These are phyloP conservation scores for Durio zibethinus DNA, from an alignment of 345 rosid species.

Conservation along the genomic window DNA sequence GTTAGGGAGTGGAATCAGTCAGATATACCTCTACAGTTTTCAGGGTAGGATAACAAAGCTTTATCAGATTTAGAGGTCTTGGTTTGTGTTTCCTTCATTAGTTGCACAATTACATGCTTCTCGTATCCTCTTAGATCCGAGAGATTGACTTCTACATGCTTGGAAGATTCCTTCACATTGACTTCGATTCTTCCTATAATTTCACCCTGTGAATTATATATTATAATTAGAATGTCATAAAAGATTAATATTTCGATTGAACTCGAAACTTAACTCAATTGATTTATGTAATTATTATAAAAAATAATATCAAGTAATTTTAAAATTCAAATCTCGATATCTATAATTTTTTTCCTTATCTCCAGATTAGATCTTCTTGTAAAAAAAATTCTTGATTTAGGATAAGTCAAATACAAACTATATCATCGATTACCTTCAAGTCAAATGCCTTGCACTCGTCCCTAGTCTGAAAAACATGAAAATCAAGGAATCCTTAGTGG, in stretches of 20 bases:
- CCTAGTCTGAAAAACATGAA: constrained; percentile 32
- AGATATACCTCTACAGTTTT: constrained; percentile 25
- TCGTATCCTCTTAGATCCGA: constrained; percentile 58
- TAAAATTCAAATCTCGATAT: too few relatives aligned
- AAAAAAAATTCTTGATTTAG: background rate
- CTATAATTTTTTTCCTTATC: too few relatives aligned
- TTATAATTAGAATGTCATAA: background rate
- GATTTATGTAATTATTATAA: too few relatives aligned
- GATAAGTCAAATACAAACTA: background rate
- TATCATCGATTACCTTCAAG: constrained; percentile 37
- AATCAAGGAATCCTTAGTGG: background rate
- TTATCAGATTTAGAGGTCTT: constrained; percentile 17
- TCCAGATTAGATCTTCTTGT: too few relatives aligned
- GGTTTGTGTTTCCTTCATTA: constrained; percentile 45
- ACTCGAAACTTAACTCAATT: too few relatives aligned
- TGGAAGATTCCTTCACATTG: constrained; percentile 36
- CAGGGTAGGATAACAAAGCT: background rate
- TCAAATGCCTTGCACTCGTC: constrained; percentile 37
- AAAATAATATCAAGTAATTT: too few relatives aligned
- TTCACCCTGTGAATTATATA: constrained; percentile 38
- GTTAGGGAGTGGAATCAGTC: background rate
- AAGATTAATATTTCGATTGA: too few relatives aligned
- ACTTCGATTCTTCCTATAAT: constrained; percentile 36
- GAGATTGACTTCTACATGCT: constrained; percentile 51
- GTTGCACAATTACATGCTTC: constrained; percentile 53